Base-by-base conservation (phyloP, 306 rosid species). In the Sicyos baderoa region DNA sequence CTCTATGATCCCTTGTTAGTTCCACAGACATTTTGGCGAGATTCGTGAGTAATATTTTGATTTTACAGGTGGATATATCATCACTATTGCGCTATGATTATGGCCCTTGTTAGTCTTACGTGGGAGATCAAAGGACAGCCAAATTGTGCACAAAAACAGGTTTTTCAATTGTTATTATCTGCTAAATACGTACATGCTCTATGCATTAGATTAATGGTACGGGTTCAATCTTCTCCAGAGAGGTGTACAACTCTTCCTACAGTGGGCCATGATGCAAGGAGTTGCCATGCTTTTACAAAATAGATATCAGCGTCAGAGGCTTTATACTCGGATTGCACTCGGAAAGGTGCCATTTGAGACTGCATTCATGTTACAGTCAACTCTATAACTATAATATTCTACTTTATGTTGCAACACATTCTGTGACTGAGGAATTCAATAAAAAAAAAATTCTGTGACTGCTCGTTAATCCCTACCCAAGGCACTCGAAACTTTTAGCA, bases 191-290 rank as follows among this genome's bases (percentile, higher is more conserved):
- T 19, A 19, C 10, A 59, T 37, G 37, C 35, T 50, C 23, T 35
- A 22, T 45, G 76, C 45, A 54, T 35, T 27, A 15, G 67, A 54
- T 52, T 73, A 49, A 21, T 37, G 9, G 27, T 68, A 66, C 14
- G 12, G 55, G 27, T 62, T 57, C 22, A 74, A 69, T 81, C 45
- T 79, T 57, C 37, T 79, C 78, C 86, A 94, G 99, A 86, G 97
- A 79, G 99, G 99, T 25, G 97, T 94, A 17, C 91, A 90, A 78
- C 97, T 94, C 74, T 94, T 94, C 81, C 83, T 94, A 56, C 96
- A 88, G 72, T 94, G 99, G 99, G 99, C 99, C 74, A 85, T 94
- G 97, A 86, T 94, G 99, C 99, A 94, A 84, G 99, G 99, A 75
- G 84, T 94, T 56, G 95, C 99, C 63, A 94, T 94, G 99, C 97